Evolutionary conservation across 257 asterid species (phyloP).

Genomic region (Gardenia jasminoides): DNA sequence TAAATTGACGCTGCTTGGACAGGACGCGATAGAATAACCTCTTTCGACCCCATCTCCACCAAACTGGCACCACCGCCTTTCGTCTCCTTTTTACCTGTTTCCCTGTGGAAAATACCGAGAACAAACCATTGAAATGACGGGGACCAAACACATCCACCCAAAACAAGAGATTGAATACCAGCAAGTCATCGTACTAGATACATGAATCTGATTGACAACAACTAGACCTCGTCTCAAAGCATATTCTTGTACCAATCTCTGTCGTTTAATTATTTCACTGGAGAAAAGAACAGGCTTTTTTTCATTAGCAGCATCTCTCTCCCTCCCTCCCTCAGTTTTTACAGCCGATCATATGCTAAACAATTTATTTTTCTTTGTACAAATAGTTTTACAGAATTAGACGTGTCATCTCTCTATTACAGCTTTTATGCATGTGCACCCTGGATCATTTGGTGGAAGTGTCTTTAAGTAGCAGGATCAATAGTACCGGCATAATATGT

Average conservation of each 20-base stretch:
- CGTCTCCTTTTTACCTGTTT: constrained; percentile 47
- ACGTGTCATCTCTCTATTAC: not conserved
- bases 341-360: not conserved
- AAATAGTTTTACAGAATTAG: too few species aligned
- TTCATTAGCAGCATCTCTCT: not conserved
- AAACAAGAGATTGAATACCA: not conserved
- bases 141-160: not conserved
- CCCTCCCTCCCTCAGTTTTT: not conserved
- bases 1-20: constrained; percentile 41
- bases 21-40: constrained; percentile 50
- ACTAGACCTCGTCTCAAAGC: not conserved
- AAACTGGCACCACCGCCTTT: constrained; percentile 41
- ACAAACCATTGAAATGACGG: not conserved
- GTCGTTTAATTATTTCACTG: not conserved
- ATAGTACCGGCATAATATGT: not conserved
- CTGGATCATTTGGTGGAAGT: not conserved
- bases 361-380: too few species aligned
- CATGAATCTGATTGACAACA: not conserved
- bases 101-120: constrained; percentile 42
- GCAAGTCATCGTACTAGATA: not conserved
- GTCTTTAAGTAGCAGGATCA: not conserved
- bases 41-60: constrained; percentile 82
- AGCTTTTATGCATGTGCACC: not conserved
- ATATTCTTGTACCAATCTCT: not conserved
- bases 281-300: not conserved